Evolutionary conservation across 179 eudicot genomes (phyloP).

Genomic region (Actinidia chinensis): DNA sequence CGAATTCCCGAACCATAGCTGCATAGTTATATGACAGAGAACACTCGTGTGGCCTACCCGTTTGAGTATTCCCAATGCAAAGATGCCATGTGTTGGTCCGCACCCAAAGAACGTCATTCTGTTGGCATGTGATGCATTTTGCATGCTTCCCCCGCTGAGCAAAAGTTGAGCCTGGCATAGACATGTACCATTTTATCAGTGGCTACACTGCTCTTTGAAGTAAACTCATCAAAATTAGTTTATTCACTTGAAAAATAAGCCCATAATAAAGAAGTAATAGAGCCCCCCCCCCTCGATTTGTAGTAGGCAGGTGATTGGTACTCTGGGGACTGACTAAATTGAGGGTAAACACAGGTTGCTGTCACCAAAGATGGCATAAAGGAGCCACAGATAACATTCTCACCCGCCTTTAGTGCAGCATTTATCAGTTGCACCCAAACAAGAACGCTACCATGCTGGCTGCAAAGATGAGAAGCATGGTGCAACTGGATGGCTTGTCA

Average conservation of each 20-base stretch:
- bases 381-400: slow-evolving; percentile 89
- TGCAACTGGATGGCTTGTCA: slow-evolving; percentile 93
- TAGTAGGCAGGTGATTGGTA: not conserved
- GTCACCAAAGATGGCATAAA: slow-evolving; percentile 91
- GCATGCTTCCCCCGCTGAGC: slow-evolving; percentile 96
- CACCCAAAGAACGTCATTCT: slow-evolving; percentile 94
- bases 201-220: slow-evolving; percentile 96
- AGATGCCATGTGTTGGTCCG: slow-evolving; percentile 86
- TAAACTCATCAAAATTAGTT: not conserved
- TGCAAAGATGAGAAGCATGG: slow-evolving; percentile 86
- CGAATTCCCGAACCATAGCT: slow-evolving; percentile 76
- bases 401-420: slow-evolving; percentile 98
- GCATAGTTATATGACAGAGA: slow-evolving; percentile 44
- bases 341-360: slow-evolving; percentile 51
- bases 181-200: slow-evolving; percentile 99
- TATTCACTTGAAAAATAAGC: not conserved
- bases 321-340: slow-evolving; percentile 7
- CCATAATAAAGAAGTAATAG: not conserved
- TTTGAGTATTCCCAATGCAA: slow-evolving; percentile 91
- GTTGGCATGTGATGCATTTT: slow-evolving; percentile 91
- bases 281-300: not conserved
- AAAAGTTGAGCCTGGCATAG: slow-evolving; percentile 80
- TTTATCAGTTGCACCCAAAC: slow-evolving; percentile 94
- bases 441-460: slow-evolving; percentile 91
- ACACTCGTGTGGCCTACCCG: slow-evolving; percentile 91